Conservation (phyloP, 495 filamentous ascomycete genomes). For the Aspergillus panamensis region DNA sequence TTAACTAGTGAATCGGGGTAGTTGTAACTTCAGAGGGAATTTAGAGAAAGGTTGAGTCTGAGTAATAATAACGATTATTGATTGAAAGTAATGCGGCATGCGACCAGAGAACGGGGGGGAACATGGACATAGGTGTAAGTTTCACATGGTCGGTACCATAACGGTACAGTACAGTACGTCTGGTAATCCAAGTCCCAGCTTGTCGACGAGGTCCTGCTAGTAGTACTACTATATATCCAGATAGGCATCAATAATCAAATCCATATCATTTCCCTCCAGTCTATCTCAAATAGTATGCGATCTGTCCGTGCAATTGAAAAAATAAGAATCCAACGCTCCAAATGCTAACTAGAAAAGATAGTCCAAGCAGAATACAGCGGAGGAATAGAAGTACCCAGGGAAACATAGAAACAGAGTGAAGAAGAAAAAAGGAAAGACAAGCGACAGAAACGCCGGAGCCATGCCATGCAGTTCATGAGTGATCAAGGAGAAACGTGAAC, state of each 20-base stretch:
- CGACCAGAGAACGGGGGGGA: neutral
- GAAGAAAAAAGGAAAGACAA: conserved; percentile 3
- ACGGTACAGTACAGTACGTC: neutral
- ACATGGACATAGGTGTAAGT: neutral
- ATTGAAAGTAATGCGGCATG: neutral
- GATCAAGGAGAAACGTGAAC: neutral
- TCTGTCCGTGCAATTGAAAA: neutral
- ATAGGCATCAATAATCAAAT: neutral
- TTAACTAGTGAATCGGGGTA: no score
- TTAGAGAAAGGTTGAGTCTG: neutral
- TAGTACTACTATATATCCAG: no score
- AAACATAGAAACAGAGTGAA: neutral
- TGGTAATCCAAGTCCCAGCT: neutral
- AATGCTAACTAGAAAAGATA: neutral
- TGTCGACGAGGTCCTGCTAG: no score
- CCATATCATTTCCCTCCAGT: neutral
- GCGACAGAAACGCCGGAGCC: conserved; percentile 10
- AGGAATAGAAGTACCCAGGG: neutral
- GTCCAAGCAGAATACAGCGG: neutral
- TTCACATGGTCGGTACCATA: neutral
- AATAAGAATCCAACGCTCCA: neutral
- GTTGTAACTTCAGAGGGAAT: neutral
- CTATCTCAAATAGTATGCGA: neutral
- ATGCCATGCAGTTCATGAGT: conserved; percentile 13
- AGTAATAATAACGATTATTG: neutral